Conservation (phyloP, 805 yeast species). For the Pichia nanzhaoensis region DNA sequence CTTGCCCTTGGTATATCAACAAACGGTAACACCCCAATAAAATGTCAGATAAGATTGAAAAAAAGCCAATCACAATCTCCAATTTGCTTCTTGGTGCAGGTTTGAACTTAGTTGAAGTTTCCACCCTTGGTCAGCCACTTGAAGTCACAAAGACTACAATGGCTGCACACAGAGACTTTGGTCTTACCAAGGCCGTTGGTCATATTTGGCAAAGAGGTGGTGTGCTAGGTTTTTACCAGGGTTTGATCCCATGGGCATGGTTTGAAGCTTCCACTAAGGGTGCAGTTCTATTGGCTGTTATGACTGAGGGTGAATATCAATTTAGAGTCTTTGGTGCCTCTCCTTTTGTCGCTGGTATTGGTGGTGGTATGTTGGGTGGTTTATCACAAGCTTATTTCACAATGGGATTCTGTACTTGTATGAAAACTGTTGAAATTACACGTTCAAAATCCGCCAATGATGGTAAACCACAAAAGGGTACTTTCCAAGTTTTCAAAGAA, state of each 20-base stretch:
- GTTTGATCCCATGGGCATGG: conserved; percentile 99
- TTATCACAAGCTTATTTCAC: conserved; percentile 93
- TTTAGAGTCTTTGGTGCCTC: conserved; percentile 57
- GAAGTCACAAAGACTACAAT: conserved; percentile 95
- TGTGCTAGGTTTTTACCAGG: conserved; percentile 86
- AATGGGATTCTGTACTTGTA: conserved; percentile 97
- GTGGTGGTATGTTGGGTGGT: conserved; percentile 96
- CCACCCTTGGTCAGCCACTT: conserved; percentile 93
- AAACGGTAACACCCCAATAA: neutral
- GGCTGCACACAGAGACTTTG: conserved; percentile 88
- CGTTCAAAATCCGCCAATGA: conserved; percentile 65
- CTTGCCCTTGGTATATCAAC: no score
- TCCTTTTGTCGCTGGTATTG: conserved; percentile 79
- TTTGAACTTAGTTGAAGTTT: conserved; percentile 83
- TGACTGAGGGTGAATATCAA: conserved; percentile 85
- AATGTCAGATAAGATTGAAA: conserved; percentile 34
- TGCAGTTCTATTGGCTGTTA: conserved; percentile 87
- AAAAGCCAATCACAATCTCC: conserved; percentile 82
- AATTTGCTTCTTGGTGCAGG: conserved; percentile 93
- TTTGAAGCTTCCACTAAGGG: conserved; percentile 99
- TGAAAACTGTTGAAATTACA: conserved; percentile 98
- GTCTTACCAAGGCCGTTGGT: conserved; percentile 59
- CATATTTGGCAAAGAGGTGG: conserved; percentile 95
- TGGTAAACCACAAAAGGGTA: conserved; percentile 66
- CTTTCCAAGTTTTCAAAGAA: conserved; percentile 81